phyloP scores from a whole-genome alignment of 805 yeast species.

The Osmozyma mogii region DNA sequence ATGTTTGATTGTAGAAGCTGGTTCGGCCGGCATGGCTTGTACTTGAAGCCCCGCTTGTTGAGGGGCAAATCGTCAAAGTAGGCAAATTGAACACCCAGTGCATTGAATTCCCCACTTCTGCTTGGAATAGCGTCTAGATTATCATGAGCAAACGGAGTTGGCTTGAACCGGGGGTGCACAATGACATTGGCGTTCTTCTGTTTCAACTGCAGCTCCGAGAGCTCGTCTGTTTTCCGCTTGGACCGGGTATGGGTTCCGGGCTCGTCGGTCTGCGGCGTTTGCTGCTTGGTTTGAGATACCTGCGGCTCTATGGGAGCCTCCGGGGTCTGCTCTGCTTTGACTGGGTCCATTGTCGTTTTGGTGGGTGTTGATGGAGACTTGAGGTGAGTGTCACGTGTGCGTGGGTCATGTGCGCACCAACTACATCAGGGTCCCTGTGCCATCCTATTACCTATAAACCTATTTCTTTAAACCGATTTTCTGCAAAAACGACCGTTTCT shows the following conservation, averaged over 20 bases:
- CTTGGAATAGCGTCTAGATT: too few relatives aligned
- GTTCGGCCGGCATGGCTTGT: constrained; percentile 69
- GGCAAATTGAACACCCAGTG: not conserved
- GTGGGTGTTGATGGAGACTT: not conserved
- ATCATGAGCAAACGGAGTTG: constrained; percentile 22
- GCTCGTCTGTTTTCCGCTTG: constrained; percentile 10
- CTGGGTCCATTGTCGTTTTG: too few relatives aligned
- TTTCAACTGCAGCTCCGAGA: constrained; percentile 15
- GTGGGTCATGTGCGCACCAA: not conserved
- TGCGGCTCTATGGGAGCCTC: too few relatives aligned
- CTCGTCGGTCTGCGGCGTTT: constrained; percentile 1
- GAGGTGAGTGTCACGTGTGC: not conserved
- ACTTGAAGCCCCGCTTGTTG: constrained; percentile 75
- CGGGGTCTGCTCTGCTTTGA: too few relatives aligned
- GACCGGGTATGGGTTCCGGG: constrained; percentile 14
- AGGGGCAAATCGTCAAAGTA: constrained; percentile 71
- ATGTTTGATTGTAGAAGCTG: constrained; percentile 47
- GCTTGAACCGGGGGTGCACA: constrained; percentile 29
- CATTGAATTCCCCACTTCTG: not conserved
- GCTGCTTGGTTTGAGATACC: not conserved
- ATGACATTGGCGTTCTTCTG: constrained; percentile 23
- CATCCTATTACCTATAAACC: not conserved
- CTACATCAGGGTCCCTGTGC: not conserved
- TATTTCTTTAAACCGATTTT: constrained; percentile 19
- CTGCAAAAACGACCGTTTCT: constrained; percentile 17